phyloP scores from a whole-genome alignment of 1,284 basidiomycete species.

The Sporisorium graminicola region DNA sequence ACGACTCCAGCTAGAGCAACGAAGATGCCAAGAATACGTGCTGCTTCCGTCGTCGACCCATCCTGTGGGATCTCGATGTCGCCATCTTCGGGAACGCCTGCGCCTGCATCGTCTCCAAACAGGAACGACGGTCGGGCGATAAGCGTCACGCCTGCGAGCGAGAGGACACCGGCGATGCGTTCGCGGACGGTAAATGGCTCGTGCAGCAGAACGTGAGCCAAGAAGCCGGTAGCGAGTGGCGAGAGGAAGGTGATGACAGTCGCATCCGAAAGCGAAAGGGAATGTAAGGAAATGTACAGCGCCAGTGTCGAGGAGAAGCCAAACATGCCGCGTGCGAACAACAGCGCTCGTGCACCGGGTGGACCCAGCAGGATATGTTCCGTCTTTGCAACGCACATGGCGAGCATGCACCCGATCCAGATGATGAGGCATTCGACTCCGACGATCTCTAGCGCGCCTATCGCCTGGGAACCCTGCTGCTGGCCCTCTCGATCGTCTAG shows the following conservation, averaged over 20 bases:
- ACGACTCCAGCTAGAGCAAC: slow-evolving; percentile 76
- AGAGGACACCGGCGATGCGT: slow-evolving; percentile 76
- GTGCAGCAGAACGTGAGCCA: slow-evolving; percentile 78
- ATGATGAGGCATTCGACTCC: slow-evolving; percentile 73
- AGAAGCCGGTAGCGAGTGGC: slow-evolving; percentile 78
- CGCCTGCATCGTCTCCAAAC: slow-evolving; percentile 28
- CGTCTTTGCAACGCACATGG: slow-evolving; percentile 71
- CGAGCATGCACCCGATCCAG: slow-evolving; percentile 66
- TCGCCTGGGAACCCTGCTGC: slow-evolving; percentile 9
- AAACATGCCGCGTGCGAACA: slow-evolving; percentile 76
- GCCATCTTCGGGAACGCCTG: slow-evolving; percentile 39
- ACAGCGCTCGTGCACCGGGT: slow-evolving; percentile 75
- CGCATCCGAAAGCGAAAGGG: slow-evolving; percentile 80
- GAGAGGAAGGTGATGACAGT: slow-evolving; percentile 82
- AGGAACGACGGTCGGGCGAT: slow-evolving; percentile 70
- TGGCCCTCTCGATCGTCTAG: slow-evolving; percentile 66
- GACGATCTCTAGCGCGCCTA: slow-evolving; percentile 71
- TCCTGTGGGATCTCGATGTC: slow-evolving; percentile 27
- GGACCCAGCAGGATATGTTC: slow-evolving; percentile 79
- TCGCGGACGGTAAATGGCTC: slow-evolving; percentile 77
- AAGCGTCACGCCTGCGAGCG: slow-evolving; percentile 76
- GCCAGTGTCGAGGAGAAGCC: slow-evolving; percentile 75
- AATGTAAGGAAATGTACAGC: slow-evolving; percentile 79
- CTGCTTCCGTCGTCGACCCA: slow-evolving; percentile 23
- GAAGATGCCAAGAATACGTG: slow-evolving; percentile 68